Conservation (phyloP, 2,329 filamentous ascomycete genomes). For the Trichoderma aggressivum region DNA sequence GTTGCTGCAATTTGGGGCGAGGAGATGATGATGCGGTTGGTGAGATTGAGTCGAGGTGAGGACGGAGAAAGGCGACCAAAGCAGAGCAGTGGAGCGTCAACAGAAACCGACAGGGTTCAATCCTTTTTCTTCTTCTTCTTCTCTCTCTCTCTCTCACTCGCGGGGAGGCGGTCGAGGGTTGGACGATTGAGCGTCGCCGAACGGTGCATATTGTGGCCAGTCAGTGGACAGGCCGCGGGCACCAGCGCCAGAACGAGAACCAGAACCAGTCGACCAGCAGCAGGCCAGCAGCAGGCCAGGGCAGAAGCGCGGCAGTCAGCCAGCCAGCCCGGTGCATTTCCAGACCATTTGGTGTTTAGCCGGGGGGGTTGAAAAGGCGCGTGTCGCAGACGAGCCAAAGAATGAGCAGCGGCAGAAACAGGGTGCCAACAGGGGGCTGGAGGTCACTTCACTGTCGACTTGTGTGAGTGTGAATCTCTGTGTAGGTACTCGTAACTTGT, state of each 20-base stretch:
- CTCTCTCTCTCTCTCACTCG: not conserved
- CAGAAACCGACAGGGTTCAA: not conserved
- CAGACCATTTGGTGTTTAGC: not conserved
- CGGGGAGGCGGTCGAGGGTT: not conserved
- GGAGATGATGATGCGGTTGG: not conserved
- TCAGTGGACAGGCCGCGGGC: not conserved
- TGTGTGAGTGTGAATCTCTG: not conserved
- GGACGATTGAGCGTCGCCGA: not conserved
- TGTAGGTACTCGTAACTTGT: not conserved
- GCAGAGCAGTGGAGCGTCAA: not conserved
- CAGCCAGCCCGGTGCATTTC: conserved; percentile 6
- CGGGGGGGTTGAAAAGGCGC: not conserved
- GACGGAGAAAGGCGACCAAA: not conserved
- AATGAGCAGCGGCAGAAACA: conserved; percentile 21
- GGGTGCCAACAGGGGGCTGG: conserved; percentile 11
- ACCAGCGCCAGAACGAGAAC: not conserved
- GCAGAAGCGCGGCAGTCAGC: conserved; percentile 4
- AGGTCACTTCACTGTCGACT: not conserved
- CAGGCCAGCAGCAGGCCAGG: too few relatives aligned
- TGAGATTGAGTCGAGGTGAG: not conserved
- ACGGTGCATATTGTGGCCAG: not conserved
- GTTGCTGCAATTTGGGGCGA: not conserved
- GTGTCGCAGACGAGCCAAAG: conserved; percentile 23
- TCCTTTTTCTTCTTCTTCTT: not conserved
- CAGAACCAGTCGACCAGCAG: not conserved